A percentile compares a stretch with the other conserved stretches of the same genome.
These are phyloP conservation scores for Chlorella vulgaris DNA, from an alignment of 139 green algal genomes.

Conservation along the genomic window DNA sequence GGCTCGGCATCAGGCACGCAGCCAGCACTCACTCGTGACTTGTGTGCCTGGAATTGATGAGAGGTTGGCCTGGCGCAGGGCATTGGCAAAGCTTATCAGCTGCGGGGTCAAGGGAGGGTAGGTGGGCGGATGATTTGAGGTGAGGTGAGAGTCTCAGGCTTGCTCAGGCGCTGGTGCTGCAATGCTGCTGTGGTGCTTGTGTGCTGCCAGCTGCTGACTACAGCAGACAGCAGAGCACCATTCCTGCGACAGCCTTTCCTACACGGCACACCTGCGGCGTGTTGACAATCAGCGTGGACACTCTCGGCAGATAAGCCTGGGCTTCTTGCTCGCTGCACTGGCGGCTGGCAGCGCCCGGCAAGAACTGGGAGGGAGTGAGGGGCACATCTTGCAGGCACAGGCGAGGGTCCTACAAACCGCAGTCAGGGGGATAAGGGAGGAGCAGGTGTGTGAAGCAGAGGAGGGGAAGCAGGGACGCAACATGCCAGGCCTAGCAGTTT, in stretches of 20 bases:
- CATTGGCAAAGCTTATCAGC: conserved; percentile 19
- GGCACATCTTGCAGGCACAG: not conserved
- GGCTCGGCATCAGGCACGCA: too few relatives aligned
- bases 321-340: not conserved
- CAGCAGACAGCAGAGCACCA: not conserved
- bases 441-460: too few relatives aligned
- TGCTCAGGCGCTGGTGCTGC: not conserved
- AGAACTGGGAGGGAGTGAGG: not conserved
- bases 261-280: conserved; percentile 1
- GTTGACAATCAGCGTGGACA: not conserved
- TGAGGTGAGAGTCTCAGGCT: not conserved
- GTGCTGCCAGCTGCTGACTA: not conserved
- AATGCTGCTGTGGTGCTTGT: not conserved
- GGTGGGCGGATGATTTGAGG: not conserved
- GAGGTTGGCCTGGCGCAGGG: conserved; percentile 22
- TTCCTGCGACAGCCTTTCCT: not conserved
- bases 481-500: too few relatives aligned
- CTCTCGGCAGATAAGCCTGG: not conserved
- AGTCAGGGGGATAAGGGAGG: too few relatives aligned
- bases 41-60: conserved; percentile 7
- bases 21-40: conserved; percentile 19
- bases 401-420: not conserved
- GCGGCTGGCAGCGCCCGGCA: not conserved
- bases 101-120: too few relatives aligned
- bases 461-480: too few relatives aligned